A percentile compares a stretch with the other conserved stretches of the same genome.
Conservation (phyloP, 768 basidiomycete species). For the Cytidiella melzeri region DNA sequence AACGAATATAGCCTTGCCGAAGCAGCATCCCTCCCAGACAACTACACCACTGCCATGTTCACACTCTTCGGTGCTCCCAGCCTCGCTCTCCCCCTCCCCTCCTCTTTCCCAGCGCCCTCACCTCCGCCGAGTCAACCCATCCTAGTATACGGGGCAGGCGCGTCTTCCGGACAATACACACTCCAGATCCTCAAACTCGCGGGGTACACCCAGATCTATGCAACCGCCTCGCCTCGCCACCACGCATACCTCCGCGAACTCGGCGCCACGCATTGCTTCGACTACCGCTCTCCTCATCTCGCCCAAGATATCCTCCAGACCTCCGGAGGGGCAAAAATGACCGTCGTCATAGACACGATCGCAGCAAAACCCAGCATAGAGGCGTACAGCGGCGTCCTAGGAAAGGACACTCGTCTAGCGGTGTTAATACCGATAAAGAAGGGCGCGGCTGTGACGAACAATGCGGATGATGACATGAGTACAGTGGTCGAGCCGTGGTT, state of each 20-base stretch:
- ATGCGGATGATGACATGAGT: background rate
- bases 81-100: conserved; percentile 4
- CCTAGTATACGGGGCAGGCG: conserved; percentile 8
- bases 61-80: conserved; percentile 3
- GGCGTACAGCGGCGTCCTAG: background rate
- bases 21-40: conserved; percentile 7
- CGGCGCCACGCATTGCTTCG: conserved; percentile 3
- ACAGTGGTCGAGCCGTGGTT: conserved; percentile 1
- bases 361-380: background rate
- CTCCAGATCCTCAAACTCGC: conserved; percentile 6
- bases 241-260: conserved; percentile 4
- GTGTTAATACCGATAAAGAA: conserved; percentile 4
- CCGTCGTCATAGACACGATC: conserved; percentile 1
- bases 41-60: conserved; percentile 6
- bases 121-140: background rate
- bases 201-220: conserved; percentile 5
- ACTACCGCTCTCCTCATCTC: conserved; percentile 3
- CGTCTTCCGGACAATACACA: conserved; percentile 4
- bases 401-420: background rate
- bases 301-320: background rate
- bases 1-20: background rate
- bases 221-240: conserved; percentile 5
- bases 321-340: conserved; percentile 1
- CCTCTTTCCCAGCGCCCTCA: background rate
- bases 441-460: conserved; percentile 4